These are phyloP conservation scores for Juglanconis juglandina DNA, from an alignment of 2,329 filamentous ascomycete genomes.

Conservation along the genomic window DNA sequence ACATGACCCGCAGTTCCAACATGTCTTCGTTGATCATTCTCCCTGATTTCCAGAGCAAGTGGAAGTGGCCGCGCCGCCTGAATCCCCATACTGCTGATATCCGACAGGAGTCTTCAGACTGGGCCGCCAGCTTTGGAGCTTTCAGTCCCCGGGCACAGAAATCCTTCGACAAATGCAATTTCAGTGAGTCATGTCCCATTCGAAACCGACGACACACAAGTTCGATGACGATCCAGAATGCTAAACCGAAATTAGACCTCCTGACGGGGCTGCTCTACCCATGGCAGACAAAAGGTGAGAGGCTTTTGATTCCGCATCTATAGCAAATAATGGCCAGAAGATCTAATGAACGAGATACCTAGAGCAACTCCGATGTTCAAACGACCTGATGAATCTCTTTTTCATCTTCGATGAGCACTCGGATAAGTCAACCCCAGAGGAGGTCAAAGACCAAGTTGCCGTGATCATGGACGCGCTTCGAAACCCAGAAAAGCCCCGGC, in stretches of 20 bases:
- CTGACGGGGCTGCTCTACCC: constrained; percentile 19
- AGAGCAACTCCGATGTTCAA: constrained; percentile 19
- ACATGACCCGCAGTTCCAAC: background rate
- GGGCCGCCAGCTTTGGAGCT: constrained; percentile 19
- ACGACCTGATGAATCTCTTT: constrained; percentile 27
- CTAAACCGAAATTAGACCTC: constrained; percentile 10
- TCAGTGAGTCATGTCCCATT: constrained; percentile 9
- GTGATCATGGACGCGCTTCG: constrained; percentile 22
- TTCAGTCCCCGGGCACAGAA: constrained; percentile 19
- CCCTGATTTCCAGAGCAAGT: constrained; percentile 15
- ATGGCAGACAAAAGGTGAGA: constrained; percentile 13
- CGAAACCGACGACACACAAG: background rate
- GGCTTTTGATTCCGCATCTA: no score
- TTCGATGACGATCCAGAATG: background rate
- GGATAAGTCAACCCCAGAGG: constrained; percentile 13
- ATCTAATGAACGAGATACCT: background rate
- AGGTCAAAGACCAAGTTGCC: constrained; percentile 11
- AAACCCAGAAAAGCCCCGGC: constrained; percentile 18
- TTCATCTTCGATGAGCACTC: constrained; percentile 26
- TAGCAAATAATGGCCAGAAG: no score
- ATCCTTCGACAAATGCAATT: constrained; percentile 21
- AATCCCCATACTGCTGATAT: constrained; percentile 16
- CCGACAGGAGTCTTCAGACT: constrained; percentile 13
- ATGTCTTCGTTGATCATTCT: constrained; percentile 3
- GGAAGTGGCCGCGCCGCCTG: constrained; percentile 20